Conservation (phyloP, 2,329 filamentous ascomycete genomes). For the Cytospora chrysosperma region DNA sequence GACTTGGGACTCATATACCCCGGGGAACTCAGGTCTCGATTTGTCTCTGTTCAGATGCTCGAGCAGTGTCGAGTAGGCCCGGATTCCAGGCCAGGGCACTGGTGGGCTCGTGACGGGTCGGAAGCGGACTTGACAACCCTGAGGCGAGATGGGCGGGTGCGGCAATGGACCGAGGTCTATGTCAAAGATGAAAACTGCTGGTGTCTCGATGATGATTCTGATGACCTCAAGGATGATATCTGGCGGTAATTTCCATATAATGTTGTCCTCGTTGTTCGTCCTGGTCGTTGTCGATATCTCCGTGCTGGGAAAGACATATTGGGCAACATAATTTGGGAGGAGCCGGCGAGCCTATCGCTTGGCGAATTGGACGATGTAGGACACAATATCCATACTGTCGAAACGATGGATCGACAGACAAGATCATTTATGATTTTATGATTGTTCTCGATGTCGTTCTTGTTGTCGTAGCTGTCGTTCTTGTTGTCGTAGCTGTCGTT, state of each 20-base stretch:
- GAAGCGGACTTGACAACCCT: not conserved
- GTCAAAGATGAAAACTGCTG: conserved; percentile 6
- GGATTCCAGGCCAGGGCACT: fast-evolving
- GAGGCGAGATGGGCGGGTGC: not conserved
- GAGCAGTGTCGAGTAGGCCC: no score
- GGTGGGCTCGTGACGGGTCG: not conserved
- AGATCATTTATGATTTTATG: no score
- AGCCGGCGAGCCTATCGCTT: no score
- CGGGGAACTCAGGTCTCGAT: not conserved
- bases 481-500: not conserved
- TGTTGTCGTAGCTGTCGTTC: not conserved
- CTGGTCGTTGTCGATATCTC: no score
- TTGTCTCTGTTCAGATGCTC: no score
- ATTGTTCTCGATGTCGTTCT: no score
- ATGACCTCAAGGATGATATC: not conserved
- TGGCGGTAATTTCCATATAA: not conserved
- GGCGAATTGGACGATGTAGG: no score
- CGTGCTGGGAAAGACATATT: no score
- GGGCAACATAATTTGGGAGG: no score
- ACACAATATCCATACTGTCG: no score
- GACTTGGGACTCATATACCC: not conserved
- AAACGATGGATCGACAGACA: not conserved
- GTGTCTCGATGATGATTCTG: not conserved
- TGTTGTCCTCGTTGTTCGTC: no score
- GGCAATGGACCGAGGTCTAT: not conserved